Conservation (phyloP, 164 flowering plant genomes). For the Macadamia integrifolia region DNA sequence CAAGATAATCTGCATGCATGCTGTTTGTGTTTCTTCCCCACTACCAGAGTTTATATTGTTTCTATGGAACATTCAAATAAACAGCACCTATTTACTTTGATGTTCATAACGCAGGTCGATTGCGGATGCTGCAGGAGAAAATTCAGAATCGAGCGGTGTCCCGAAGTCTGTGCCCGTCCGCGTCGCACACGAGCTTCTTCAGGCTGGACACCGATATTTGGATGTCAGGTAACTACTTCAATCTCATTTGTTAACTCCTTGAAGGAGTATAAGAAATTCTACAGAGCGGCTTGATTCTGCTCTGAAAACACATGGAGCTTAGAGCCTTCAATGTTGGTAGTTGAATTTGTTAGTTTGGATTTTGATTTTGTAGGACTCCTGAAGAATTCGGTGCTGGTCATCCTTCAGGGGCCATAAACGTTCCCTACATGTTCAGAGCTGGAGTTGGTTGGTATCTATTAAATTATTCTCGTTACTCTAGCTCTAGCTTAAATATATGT, state of each 20-base stretch:
- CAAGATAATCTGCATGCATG: no score
- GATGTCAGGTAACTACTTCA: constrained; percentile 59
- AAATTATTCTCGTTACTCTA: background rate
- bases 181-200: constrained; percentile 83
- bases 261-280: background rate
- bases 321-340: background rate
- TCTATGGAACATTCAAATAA: background rate
- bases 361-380: constrained; percentile 43
- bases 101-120: constrained; percentile 6
- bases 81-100: no score
- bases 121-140: constrained; percentile 30
- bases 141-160: constrained; percentile 30
- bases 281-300: no score
- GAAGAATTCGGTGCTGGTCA: constrained; percentile 86
- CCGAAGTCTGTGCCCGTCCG: constrained; percentile 86
- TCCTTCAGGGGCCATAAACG: constrained; percentile 66
- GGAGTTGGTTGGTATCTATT: constrained; percentile 48
- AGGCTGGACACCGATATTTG: constrained; percentile 78
- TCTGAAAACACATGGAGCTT: background rate
- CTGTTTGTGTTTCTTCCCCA: no score
- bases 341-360: background rate
- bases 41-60: no score
- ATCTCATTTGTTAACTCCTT: background rate
- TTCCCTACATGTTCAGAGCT: constrained; percentile 70
- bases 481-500: background rate